Percentiles rank a stretch among this genome's conserved stretches.
These are phyloP conservation scores for Pseudoneurospora amorphoporcata DNA, from an alignment of 495 filamentous ascomycete species.

Conservation along the genomic window DNA sequence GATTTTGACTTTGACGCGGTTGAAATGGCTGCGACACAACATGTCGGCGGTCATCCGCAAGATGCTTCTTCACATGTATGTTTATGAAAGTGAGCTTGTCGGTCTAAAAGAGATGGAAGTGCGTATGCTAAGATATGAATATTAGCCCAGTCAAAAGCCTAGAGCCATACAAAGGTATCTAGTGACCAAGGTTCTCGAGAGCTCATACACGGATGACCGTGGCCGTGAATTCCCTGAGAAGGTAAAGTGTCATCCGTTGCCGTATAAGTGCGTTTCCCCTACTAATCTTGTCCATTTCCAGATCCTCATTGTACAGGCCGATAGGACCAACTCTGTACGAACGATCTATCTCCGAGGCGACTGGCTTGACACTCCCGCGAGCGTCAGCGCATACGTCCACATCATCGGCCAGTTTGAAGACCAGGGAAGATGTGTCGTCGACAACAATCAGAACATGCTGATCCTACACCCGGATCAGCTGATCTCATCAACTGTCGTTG, in stretches of 20 bases:
- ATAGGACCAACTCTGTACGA: slow-evolving; percentile 52
- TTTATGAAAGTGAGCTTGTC: slow-evolving; percentile 19
- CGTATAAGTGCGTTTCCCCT: background rate
- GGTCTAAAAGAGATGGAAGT: slow-evolving; percentile 3
- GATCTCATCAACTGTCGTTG: slow-evolving; percentile 85
- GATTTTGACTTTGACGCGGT: slow-evolving; percentile 59
- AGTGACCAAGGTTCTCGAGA: slow-evolving; percentile 58
- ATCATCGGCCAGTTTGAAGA: slow-evolving; percentile 69
- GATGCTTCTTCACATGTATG: slow-evolving; percentile 36
- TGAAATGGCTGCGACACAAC: slow-evolving; percentile 48
- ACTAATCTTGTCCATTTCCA: slow-evolving; percentile 24
- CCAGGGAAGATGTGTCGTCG: slow-evolving; percentile 57
- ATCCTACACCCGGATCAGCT: slow-evolving; percentile 94
- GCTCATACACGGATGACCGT: slow-evolving; percentile 50
- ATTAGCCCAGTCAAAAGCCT: slow-evolving; percentile 43
- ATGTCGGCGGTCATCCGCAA: slow-evolving; percentile 10
- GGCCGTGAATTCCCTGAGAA: slow-evolving; percentile 58
- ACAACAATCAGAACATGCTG: slow-evolving; percentile 71
- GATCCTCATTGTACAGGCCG: slow-evolving; percentile 68
- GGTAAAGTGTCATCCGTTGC: slow-evolving; percentile 33
- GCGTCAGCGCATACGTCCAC: slow-evolving; percentile 66
- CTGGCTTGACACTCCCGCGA: slow-evolving; percentile 72
- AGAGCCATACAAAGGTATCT: slow-evolving; percentile 75
- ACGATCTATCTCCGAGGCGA: slow-evolving; percentile 70
- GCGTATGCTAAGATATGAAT: slow-evolving; percentile 33